Conservation (phyloP, 1,139 yeast genomes). For the Yamadazyma dushanensis region DNA sequence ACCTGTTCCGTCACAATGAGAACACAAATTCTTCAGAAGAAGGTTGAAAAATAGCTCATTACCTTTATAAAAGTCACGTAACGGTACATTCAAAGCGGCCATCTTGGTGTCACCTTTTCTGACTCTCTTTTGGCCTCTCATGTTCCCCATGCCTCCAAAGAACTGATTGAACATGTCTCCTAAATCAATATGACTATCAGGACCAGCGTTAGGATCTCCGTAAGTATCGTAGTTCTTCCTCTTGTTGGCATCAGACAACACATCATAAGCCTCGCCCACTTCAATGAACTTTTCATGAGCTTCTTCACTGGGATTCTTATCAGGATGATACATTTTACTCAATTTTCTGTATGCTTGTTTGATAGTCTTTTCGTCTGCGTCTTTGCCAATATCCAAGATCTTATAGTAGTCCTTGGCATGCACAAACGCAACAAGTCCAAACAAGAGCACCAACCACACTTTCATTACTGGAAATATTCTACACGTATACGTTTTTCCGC, state of each 20-base stretch:
- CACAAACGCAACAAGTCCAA: slow-evolving; percentile 10
- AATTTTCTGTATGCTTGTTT: slow-evolving; percentile 83
- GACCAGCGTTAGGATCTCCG: slow-evolving; percentile 77
- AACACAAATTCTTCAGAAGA: slow-evolving; percentile 73
- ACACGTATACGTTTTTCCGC: slow-evolving; percentile 11
- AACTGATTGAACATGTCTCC: slow-evolving; percentile 73
- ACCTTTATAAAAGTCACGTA: slow-evolving; percentile 73
- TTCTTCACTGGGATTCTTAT: slow-evolving; percentile 79
- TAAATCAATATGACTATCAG: slow-evolving; percentile 46
- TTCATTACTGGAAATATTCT: slow-evolving; percentile 7
- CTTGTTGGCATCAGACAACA: slow-evolving; percentile 73
- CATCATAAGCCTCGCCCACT: slow-evolving; percentile 92
- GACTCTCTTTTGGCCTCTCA: slow-evolving; percentile 34
- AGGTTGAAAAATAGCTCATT: slow-evolving; percentile 59
- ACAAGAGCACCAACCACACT: slow-evolving; percentile 8
- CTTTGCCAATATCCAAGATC: slow-evolving; percentile 64
- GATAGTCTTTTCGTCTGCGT: slow-evolving; percentile 79
- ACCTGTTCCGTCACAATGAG: slow-evolving; percentile 79
- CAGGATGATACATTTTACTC: slow-evolving; percentile 91
- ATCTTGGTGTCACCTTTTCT: slow-evolving; percentile 68
- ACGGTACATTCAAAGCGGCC: slow-evolving; percentile 54
- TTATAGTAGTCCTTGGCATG: slow-evolving; percentile 32
- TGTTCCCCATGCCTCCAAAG: slow-evolving; percentile 66
- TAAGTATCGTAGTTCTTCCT: slow-evolving; percentile 70
- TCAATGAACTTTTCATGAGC: slow-evolving; percentile 88